Percentiles rank a stretch among this genome's conserved stretches.
Evolutionary conservation across 23 red algal genomes (phyloP).

Genomic region (Gracilaria caudata): DNA sequence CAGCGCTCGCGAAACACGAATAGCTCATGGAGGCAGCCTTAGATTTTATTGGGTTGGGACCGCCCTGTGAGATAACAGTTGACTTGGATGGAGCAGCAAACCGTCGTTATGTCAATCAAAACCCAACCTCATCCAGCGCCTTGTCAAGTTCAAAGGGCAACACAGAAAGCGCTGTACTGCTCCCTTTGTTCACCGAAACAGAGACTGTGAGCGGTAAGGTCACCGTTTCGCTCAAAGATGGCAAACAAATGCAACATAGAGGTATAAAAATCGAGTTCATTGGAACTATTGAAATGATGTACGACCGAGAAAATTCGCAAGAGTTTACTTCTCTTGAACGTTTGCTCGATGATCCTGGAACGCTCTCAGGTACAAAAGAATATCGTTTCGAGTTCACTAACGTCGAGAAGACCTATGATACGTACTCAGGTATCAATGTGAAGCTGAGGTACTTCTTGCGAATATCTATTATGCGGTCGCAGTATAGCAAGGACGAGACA

Average conservation of each 20-base stretch:
- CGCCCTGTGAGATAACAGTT: constrained; percentile 70
- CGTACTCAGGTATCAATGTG: constrained; percentile 94
- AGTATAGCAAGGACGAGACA: constrained; percentile 67
- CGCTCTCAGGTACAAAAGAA: constrained; percentile 37
- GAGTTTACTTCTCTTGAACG: constrained; percentile 91
- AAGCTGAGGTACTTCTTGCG: constrained; percentile 89
- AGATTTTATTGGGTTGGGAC: constrained; percentile 78
- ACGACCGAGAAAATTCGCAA: constrained; percentile 85
- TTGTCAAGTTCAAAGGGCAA: constrained; percentile 7
- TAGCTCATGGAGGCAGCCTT: constrained; percentile 78
- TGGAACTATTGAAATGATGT: constrained; percentile 93
- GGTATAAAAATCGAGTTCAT: constrained; percentile 90
- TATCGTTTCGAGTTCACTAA: constrained; percentile 90
- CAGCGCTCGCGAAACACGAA: not conserved
- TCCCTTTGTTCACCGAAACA: constrained; percentile 78
- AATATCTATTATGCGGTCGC: constrained; percentile 74
- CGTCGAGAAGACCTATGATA: constrained; percentile 93
- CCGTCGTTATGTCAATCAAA: constrained; percentile 64
- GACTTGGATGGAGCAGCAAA: constrained; percentile 44
- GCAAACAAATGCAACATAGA: constrained; percentile 70
- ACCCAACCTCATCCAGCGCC: not conserved
- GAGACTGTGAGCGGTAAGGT: constrained; percentile 89
- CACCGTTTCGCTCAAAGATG: constrained; percentile 67
- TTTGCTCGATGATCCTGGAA: constrained; percentile 85
- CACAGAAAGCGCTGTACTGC: constrained; percentile 13